Evolutionary conservation across 202 grass and related monocot genomes (phyloP), one percentile per base, ranked within the genome.

Genomic region (Schoenoplectus tabernaemontani): DNA sequence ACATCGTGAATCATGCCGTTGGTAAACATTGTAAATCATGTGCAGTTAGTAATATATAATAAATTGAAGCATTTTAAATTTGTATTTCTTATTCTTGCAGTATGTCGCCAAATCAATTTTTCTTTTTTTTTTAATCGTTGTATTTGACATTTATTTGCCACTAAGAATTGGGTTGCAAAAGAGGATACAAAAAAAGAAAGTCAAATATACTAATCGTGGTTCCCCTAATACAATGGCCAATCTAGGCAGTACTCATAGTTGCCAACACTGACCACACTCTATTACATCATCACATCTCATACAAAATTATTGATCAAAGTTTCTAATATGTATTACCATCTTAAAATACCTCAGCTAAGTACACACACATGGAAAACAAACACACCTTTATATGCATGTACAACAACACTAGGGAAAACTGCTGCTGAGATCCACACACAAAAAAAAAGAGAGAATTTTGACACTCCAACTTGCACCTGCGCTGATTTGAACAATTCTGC

Each of bases 251-350:
- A 15, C 34, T 53, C 46, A 34, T 74, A 53, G 15, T 74, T 53
- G 26, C 70, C 23, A 34, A 30, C 47, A 54, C 30, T 36, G 7
- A 3, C 2, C 44, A 34, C 15, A 34, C 54, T 74, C 46, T 74
- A 74, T 36, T 36, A n/a, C n/a, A 75, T 74, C 43, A 72, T 48
- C 24, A 74, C 70, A 20, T 75, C 13, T 75, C 70, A 54, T 56
- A 54, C 47, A 56, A 36, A 75, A 56, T 54, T 34, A 75, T 75
- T 36, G 8, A 75, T 56, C 46, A 56, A 17, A 56, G 42, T 72
- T 72, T 72, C 28, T 75, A 75, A 56, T 72, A 75, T 54, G 47
- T 20, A 75, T 36, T 74, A 74, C 70, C 66, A 44, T 47, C 66
- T 53, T 74, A 74, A 51, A 74, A 32, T 74, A 54, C 16, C 46